These are phyloP conservation scores for Globisporangium spinosum DNA, from an alignment of 352 stramenopile genomes.

Conservation along the genomic window DNA sequence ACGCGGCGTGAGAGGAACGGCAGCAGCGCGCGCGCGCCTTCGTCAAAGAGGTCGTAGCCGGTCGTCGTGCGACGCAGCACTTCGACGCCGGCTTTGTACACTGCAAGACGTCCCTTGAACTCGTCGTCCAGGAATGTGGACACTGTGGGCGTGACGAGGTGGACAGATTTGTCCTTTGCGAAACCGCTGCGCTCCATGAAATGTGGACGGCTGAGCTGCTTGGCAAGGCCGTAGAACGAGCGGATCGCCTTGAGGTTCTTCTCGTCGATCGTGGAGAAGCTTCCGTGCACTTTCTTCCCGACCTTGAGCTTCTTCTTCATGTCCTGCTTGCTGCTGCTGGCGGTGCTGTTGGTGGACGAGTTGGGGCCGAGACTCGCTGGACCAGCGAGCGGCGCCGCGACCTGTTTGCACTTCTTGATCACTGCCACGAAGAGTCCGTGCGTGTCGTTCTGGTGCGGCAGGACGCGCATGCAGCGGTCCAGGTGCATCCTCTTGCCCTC, in stretches of 20 bases:
- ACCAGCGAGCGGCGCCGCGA: slow-evolving; percentile 22
- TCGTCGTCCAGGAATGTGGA: slow-evolving; percentile 34
- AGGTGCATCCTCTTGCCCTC: slow-evolving; percentile 66
- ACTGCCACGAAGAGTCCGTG: slow-evolving; percentile 98
- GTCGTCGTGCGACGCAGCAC: slow-evolving; percentile 29
- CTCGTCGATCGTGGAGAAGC: slow-evolving; percentile 45
- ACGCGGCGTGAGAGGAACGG: slow-evolving; percentile 46
- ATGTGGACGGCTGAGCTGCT: slow-evolving; percentile 19
- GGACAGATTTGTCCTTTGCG: slow-evolving; percentile 62
- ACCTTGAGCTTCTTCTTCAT: slow-evolving; percentile 52
- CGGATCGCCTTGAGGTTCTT: slow-evolving; percentile 34
- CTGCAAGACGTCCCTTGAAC: slow-evolving; percentile 44
- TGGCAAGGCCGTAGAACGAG: slow-evolving; percentile 42
- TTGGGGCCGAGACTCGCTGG: slow-evolving; percentile 20
- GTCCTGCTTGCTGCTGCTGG: slow-evolving; percentile 22
- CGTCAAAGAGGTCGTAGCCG: slow-evolving; percentile 56
- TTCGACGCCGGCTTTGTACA: slow-evolving; percentile 67
- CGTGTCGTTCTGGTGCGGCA: slow-evolving; percentile 97
- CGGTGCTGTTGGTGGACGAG: not conserved
- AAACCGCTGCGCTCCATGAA: slow-evolving; percentile 69
- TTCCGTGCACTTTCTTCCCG: slow-evolving; percentile 55
- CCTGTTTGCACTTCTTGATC: slow-evolving; percentile 75
- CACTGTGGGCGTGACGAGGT: slow-evolving; percentile 57
- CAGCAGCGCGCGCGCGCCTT: slow-evolving; percentile 58
- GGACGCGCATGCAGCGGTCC: slow-evolving; percentile 90